Base-by-base conservation (phyloP, 805 yeast species). In the Saccharomycopsis synnaedendra region DNA sequence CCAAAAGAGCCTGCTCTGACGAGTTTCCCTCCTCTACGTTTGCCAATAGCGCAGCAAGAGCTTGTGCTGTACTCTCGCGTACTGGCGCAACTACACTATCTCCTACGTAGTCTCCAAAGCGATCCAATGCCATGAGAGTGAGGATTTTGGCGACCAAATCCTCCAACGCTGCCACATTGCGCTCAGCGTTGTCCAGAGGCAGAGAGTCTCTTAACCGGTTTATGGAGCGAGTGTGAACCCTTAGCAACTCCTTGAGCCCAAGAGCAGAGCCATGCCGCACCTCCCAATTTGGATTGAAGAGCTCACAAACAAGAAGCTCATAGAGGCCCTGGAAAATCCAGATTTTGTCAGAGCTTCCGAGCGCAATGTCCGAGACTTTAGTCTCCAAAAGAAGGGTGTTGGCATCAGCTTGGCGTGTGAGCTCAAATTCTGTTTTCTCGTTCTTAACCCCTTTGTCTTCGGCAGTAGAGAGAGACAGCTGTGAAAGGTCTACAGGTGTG, bases 71-170 rank as follows among this genome's bases (percentile, higher is more conserved):
- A 35, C 96, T 87, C 64, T 94, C 99, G 59, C 98, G 70, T 4
- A 93, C 97, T 1, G 99, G 99, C 0, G 97, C 97, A 37, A 93
- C 95, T 9, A 93, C 99, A 5, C 95, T 94, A 60, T 93, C 99
- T 40, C 95, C 82, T 33, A 93, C 95, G 63, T 85, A 93, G 67
- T 93, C 99, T 42, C 97, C 97, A 65, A 93, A 93, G 56, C 97
- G 68, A 65, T 93, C 99, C 46, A 93, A 68, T 3, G 97, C 90
- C 63, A 93, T 86, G 8, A 93, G 69, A 4, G 95, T 83, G 58
- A 95, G 72, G 42, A 93, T 60, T 52, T 97, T 72, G 19, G 93
- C 86, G 3, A 94, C 82, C 49, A 90, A 69, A 64, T 93, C 97
- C 62, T 93, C 96, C 35, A 93, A 68, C 46, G 89, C 83, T 41